Conservation (phyloP, 768 basidiomycete genomes). For the Daedaleopsis nitida region DNA sequence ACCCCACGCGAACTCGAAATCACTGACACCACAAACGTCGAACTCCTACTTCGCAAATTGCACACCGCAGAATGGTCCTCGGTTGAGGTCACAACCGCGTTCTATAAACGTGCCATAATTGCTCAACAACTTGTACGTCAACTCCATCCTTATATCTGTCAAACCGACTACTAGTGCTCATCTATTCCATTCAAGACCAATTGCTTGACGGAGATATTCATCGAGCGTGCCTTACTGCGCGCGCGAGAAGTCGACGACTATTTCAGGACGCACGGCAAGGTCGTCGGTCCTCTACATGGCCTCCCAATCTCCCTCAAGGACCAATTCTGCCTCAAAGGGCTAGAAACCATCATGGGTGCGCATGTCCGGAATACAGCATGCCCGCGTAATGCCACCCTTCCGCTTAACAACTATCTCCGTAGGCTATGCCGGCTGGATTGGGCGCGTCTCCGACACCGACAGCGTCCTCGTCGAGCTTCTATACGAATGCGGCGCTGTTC, state of each 20-base stretch:
- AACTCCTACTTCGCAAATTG: constrained; percentile 52
- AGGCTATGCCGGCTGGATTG: constrained; percentile 61
- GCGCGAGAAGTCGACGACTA: constrained; percentile 47
- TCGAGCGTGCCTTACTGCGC: constrained; percentile 43
- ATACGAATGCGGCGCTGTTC: constrained; percentile 56
- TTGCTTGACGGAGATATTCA: constrained; percentile 52
- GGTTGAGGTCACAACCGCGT: constrained; percentile 49
- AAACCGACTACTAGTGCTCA: neutral
- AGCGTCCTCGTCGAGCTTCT: constrained; percentile 55
- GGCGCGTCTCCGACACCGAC: constrained; percentile 46
- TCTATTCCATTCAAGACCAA: constrained; percentile 37
- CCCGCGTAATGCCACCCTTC: constrained; percentile 1
- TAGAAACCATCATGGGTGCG: constrained; percentile 60
- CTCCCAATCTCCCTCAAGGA: constrained; percentile 51
- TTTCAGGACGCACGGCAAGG: constrained; percentile 39
- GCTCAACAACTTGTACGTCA: constrained; percentile 48
- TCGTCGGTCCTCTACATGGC: constrained; percentile 48
- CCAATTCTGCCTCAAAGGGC: constrained; percentile 57
- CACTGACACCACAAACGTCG: constrained; percentile 52
- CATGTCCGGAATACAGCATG: neutral
- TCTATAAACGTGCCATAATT: constrained; percentile 50
- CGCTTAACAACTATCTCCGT: neutral
- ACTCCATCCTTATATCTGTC: neutral
- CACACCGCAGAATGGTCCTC: constrained; percentile 58
- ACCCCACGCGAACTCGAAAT: constrained; percentile 59